phyloP scores from a whole-genome alignment of 148 eudicot genomes.

The Persicaria maculosa region DNA sequence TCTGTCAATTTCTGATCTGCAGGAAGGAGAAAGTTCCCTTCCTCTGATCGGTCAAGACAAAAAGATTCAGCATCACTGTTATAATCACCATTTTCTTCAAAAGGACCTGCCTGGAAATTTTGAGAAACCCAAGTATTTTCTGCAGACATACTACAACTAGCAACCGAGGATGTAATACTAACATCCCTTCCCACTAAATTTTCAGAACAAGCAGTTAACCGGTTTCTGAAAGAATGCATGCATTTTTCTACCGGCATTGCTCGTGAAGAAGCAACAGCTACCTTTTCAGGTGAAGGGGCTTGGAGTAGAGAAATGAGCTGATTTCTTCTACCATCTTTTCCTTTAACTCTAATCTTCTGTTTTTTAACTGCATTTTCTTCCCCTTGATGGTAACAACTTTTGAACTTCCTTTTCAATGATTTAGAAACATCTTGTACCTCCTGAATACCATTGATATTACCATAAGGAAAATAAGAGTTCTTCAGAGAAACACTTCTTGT shows the following conservation, averaged over 20 bases:
- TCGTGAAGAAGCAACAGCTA: slow-evolving; percentile 39
- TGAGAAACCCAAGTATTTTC: slow-evolving; percentile 22
- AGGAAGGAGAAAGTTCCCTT: slow-evolving; percentile 30
- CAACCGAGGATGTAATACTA: slow-evolving; percentile 57
- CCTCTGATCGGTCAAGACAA: slow-evolving; percentile 33
- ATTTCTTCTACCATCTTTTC: slow-evolving; percentile 23
- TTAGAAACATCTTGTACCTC: slow-evolving; percentile 27
- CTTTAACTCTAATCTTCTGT: slow-evolving; percentile 31
- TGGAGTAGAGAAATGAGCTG: slow-evolving; percentile 21
- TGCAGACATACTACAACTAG: slow-evolving; percentile 57
- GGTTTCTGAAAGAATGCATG: slow-evolving; percentile 24
- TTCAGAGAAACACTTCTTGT: slow-evolving; percentile 20
- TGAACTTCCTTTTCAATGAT: slow-evolving; percentile 38
- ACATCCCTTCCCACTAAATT: slow-evolving; percentile 34
- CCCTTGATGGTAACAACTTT: slow-evolving; percentile 19
- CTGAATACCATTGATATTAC: slow-evolving; percentile 14
- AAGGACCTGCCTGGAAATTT: slow-evolving; percentile 23
- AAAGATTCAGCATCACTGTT: slow-evolving; percentile 69
- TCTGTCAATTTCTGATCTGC: slow-evolving; percentile 35
- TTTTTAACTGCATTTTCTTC: slow-evolving; percentile 27
- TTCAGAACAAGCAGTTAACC: slow-evolving; percentile 29
- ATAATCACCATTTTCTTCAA: slow-evolving; percentile 38
- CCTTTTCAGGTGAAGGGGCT: slow-evolving; percentile 48
- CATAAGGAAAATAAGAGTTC: slow-evolving; percentile 14
- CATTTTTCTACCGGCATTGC: slow-evolving; percentile 32